Evolutionary conservation across 176 grass and related monocot species (phyloP).

Genomic region (Triticum monococcum): DNA sequence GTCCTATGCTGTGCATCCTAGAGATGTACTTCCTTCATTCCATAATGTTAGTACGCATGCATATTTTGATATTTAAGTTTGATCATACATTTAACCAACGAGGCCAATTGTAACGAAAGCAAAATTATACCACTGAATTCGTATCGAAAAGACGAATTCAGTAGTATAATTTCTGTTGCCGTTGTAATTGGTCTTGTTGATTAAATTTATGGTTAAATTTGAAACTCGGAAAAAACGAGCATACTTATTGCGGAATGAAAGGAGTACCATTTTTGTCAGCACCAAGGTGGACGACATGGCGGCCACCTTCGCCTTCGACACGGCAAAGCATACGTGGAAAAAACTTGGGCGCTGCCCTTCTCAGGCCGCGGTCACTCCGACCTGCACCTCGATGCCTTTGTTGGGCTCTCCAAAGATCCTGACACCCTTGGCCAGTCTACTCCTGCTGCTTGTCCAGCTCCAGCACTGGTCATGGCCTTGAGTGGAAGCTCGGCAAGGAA

Average conservation of each 20-base stretch:
- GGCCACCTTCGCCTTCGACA: neutral
- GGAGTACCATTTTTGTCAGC: neutral
- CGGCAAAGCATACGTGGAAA: too few species aligned
- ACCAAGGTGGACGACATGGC: neutral
- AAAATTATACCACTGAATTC: too few species aligned
- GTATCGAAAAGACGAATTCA: too few species aligned
- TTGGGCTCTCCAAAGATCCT: neutral
- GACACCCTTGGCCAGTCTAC: neutral
- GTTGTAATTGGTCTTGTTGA: too few species aligned
- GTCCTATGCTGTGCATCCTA: neutral
- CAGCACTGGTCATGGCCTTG: too few species aligned
- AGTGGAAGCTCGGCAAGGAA: constrained; percentile 11
- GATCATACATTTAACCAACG: too few species aligned
- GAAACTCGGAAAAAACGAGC: too few species aligned
- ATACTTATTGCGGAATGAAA: rapidly evolving
- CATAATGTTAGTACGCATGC: too few species aligned
- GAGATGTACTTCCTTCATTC: too few species aligned
- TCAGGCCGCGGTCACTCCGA: neutral
- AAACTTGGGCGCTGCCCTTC: neutral
- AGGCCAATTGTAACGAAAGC: rapidly evolving
- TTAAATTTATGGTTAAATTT: too few species aligned
- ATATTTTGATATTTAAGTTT: too few species aligned
- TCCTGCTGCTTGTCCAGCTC: neutral
- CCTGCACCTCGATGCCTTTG: neutral
- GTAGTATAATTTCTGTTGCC: too few species aligned